Evolutionary conservation across 768 basidiomycete genomes (phyloP), one percentile per base, ranked within the genome.

Genomic region (Glaciozyma martinii): DNA sequence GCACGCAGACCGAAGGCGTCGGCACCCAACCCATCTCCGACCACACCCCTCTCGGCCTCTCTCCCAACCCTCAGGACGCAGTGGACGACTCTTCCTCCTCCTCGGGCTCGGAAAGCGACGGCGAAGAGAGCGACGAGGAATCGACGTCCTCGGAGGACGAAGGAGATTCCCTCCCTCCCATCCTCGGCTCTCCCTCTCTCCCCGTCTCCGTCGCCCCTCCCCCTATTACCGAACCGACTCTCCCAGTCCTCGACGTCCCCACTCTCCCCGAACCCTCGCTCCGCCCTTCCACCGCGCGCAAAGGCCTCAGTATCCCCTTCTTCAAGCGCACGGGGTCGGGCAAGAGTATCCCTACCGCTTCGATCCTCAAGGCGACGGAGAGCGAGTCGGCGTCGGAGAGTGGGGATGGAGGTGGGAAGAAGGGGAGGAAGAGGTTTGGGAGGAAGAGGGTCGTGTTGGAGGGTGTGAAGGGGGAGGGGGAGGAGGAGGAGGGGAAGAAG

Each of bases 1-100:
- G 10, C 64, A 60, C n/a, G 18, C 71, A 92, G 89, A 90, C 88
- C 15, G 85, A 89, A 76, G 88, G 90, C 30, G 84, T 91, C 33
- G 90, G 90, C 59, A 92, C 90, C 4, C 78, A 89, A 30, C 86
- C 87, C 33, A 86, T 85, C 4, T 78, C 84, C 73, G 78, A 82
- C 23, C 10, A 30, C 1, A 40, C 55, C 2, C 70, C 63, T 1
- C 63, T 67, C 37, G 63, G 61, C 18, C 49, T 25, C 74, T 67
- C 53, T 63, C 52, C 30, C 71, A 62, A n/a, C 54, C 63, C 23
- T 43, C 59, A 25, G 61, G 79, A 77, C 6, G 78, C 78, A 19
- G 81, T 81, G 40, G 78, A 78, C 21, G 79, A 80, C 32, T 76
- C 76, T 3, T 76, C 76, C 19, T 73, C 74, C 46, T 76, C 79